A percentile compares a stretch with the other conserved stretches of the same genome.
These are phyloP conservation scores for Globisporangium lucens DNA, from an alignment of 352 stramenopile genomes.

Conservation along the genomic window DNA sequence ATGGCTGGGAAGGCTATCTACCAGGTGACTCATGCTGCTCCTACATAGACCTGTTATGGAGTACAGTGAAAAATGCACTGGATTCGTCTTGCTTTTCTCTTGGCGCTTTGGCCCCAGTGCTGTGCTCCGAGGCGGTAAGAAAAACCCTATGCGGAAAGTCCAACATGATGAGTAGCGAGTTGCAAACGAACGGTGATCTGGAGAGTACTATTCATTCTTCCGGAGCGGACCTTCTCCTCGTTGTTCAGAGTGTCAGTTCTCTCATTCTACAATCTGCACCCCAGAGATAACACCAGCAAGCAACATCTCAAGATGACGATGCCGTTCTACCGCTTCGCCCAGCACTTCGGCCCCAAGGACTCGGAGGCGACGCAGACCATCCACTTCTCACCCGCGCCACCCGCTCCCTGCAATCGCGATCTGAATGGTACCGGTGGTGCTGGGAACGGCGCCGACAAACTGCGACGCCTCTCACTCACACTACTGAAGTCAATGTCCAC, in stretches of 20 bases:
- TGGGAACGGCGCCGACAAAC: neutral
- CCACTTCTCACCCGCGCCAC: neutral
- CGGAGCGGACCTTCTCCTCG: neutral
- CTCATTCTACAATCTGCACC: neutral
- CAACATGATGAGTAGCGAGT: neutral
- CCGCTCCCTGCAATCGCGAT: neutral
- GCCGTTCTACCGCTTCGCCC: constrained; percentile 9
- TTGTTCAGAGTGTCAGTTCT: neutral
- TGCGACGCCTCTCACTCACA: neutral
- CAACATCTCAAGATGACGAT: neutral
- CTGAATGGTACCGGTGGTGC: neutral
- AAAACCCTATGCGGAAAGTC: neutral
- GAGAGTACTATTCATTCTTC: neutral
- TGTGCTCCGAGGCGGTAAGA: too few relatives aligned
- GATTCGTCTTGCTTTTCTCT: too few relatives aligned
- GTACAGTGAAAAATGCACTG: too few relatives aligned
- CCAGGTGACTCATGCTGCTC: too few relatives aligned
- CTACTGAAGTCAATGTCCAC: too few relatives aligned
- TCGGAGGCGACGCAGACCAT: neutral
- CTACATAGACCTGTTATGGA: too few relatives aligned
- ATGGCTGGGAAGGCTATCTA: too few relatives aligned
- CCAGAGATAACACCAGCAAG: neutral
- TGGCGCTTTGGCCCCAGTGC: too few relatives aligned
- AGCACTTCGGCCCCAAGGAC: neutral
- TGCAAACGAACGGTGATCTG: neutral